Evolutionary conservation across 1,284 basidiomycete genomes (phyloP).

Genomic region (Fomitopsis betulina): DNA sequence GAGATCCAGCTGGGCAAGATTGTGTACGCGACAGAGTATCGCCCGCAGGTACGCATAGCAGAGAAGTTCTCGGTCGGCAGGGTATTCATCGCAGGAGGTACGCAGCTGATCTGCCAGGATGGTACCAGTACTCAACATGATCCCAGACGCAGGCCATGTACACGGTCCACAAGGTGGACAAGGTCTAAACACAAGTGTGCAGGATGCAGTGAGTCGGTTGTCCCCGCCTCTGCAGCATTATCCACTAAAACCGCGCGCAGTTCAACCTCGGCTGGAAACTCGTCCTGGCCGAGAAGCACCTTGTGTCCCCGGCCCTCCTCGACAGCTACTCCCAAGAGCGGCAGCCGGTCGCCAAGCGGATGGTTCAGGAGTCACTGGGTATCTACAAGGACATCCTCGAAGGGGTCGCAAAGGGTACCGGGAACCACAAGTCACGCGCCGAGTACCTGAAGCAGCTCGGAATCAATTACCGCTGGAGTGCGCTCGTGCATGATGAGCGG

Average conservation of each 20-base stretch:
- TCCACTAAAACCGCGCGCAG: conserved; percentile 6
- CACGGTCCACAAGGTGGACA: conserved; percentile 28
- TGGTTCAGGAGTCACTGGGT: conserved; percentile 19
- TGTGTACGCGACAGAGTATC: conserved; percentile 5
- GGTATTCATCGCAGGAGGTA: conserved; percentile 35
- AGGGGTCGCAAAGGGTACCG: neutral
- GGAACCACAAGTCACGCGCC: conserved; percentile 1
- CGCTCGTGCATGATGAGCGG: conserved; percentile 36
- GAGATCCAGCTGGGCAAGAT: conserved; percentile 8
- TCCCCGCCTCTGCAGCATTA: neutral
- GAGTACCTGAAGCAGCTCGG: conserved; percentile 34
- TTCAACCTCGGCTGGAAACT: conserved; percentile 32
- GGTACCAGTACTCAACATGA: neutral
- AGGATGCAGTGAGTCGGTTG: conserved; percentile 4
- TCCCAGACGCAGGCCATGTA: conserved; percentile 24
- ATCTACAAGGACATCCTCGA: conserved; percentile 3
- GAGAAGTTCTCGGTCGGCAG: conserved; percentile 30
- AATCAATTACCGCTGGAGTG: conserved; percentile 43
- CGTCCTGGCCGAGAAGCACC: conserved; percentile 23
- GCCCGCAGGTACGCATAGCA: conserved; percentile 33
- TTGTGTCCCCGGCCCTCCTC: conserved; percentile 19
- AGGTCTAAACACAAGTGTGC: conserved; percentile 11
- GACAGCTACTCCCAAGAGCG: conserved; percentile 25
- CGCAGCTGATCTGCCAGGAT: neutral
- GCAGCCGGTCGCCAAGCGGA: conserved; percentile 21